Percentiles rank a stretch among this genome's conserved stretches.
Evolutionary conservation across 768 basidiomycete genomes (phyloP).

Genomic region (Lactarius akahatsu): DNA sequence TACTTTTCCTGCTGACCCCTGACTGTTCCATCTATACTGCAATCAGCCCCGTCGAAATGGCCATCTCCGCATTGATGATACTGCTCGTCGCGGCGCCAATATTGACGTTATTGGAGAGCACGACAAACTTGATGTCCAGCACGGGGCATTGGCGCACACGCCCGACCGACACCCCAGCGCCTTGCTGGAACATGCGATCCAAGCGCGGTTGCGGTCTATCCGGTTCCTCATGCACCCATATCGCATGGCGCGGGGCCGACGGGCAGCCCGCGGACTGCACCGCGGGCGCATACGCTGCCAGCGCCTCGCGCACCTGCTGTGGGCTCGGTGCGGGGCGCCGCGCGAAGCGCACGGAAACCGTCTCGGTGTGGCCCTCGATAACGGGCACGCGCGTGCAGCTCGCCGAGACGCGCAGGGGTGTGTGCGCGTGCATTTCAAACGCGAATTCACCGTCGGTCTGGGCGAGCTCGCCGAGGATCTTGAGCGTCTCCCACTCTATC

Average conservation of each 20-base stretch:
- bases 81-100: conserved; percentile 97
- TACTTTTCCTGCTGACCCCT: background rate
- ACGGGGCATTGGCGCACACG: conserved; percentile 89
- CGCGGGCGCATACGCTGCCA: conserved; percentile 70
- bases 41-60: conserved; percentile 70
- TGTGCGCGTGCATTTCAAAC: conserved; percentile 83
- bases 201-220: conserved; percentile 94
- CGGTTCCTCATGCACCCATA: conserved; percentile 88
- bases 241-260: conserved; percentile 78
- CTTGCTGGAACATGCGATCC: conserved; percentile 86
- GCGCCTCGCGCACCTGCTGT: conserved; percentile 83
- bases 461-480: conserved; percentile 86
- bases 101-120: conserved; percentile 88
- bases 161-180: conserved; percentile 89
- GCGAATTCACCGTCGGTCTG: conserved; percentile 53
- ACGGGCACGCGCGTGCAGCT: conserved; percentile 95
- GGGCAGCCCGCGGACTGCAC: conserved; percentile 77
- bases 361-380: conserved; percentile 91
- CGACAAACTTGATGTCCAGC: conserved; percentile 93
- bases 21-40: conserved; percentile 33
- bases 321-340: conserved; percentile 78
- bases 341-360: conserved; percentile 83
- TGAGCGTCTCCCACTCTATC: conserved; percentile 98
- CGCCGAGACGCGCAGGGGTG: conserved; percentile 87
- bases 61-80: conserved; percentile 96